Conservation (phyloP, 2,329 filamentous ascomycete genomes). For the Coccinonectria pachysandricola region DNA sequence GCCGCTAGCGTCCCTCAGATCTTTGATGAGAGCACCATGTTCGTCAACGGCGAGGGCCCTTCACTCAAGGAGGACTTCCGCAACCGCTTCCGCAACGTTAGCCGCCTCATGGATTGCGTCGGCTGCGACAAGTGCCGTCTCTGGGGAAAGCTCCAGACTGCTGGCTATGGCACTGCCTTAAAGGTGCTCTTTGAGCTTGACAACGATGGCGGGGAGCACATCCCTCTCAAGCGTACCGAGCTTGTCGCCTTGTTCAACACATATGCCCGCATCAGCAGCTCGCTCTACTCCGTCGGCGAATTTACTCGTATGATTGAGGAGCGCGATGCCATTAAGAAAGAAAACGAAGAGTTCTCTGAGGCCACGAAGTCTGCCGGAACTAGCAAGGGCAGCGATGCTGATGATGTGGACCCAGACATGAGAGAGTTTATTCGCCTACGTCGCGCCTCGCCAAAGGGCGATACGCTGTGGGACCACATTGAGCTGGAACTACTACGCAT, state of each 20-base stretch:
- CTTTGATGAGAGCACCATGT: conserved; percentile 94
- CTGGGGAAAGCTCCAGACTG: conserved; percentile 95
- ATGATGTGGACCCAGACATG: conserved; percentile 33
- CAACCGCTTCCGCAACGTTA: conserved; percentile 94
- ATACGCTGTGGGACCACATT: conserved; percentile 44
- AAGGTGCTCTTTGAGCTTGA: conserved; percentile 96
- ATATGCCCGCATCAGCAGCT: conserved; percentile 75
- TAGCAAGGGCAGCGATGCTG: conserved; percentile 25
- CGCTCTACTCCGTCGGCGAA: conserved; percentile 60
- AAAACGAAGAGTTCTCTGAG: conserved; percentile 28
- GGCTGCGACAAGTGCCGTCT: conserved; percentile 97
- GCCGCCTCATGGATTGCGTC: conserved; percentile 94
- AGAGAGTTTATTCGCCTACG: conserved; percentile 20
- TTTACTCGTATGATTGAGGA: conserved; percentile 52
- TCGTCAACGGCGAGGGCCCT: conserved; percentile 64
- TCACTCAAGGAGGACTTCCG: conserved; percentile 94
- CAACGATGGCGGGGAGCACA: conserved; percentile 51
- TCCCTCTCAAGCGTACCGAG: conserved; percentile 75
- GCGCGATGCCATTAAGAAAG: conserved; percentile 15
- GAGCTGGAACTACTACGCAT: conserved; percentile 55
- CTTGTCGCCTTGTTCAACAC: conserved; percentile 93
- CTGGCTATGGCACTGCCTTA: conserved; percentile 85
- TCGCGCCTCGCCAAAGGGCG: conserved; percentile 21
- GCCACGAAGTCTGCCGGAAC: conserved; percentile 19
- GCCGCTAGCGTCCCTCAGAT: conserved; percentile 66